A percentile compares a stretch with the other conserved stretches of the same genome.
Conservation (phyloP, 2,329 filamentous ascomycete species). For the Purpureocillium takamizusanense region DNA sequence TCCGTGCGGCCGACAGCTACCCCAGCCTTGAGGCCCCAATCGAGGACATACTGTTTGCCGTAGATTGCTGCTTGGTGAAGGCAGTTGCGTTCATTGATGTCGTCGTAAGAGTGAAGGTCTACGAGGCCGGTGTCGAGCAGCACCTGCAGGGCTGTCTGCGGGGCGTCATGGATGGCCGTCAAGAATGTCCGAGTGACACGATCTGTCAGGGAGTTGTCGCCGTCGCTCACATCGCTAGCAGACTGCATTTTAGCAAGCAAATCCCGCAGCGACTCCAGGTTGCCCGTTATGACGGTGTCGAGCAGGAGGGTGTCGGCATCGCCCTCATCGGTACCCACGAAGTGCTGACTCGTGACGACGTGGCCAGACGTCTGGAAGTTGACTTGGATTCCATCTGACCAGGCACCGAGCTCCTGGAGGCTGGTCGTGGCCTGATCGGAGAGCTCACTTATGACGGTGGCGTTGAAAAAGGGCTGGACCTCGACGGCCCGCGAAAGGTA, state of each 20-base stretch:
- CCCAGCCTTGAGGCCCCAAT: constrained; percentile 62
- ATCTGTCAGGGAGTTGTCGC: constrained; percentile 51
- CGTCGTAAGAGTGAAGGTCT: constrained; percentile 87
- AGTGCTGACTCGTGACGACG: constrained; percentile 55
- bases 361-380: constrained; percentile 62
- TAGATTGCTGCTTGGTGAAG: constrained; percentile 96
- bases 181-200: constrained; percentile 85
- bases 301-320: constrained; percentile 84
- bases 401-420: constrained; percentile 85
- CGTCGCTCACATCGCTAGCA: constrained; percentile 45
- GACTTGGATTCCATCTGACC: constrained; percentile 93
- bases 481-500: constrained; percentile 94
- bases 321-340: constrained; percentile 71
- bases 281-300: constrained; percentile 77
- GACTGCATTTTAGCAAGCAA: constrained; percentile 65
- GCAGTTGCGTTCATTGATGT: constrained; percentile 96
- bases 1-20: constrained; percentile 77
- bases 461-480: constrained; percentile 96
- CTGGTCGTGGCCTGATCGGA: constrained; percentile 97
- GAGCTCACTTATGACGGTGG: constrained; percentile 90
- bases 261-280: constrained; percentile 68
- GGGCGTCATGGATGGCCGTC: constrained; percentile 78
- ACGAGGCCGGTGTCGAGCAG: constrained; percentile 76
- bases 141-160: constrained; percentile 63
- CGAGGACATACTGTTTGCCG: constrained; percentile 70